phyloP scores from a whole-genome alignment of 225 moss, liverwort and hornwort species.

The Neckera pumila region DNA sequence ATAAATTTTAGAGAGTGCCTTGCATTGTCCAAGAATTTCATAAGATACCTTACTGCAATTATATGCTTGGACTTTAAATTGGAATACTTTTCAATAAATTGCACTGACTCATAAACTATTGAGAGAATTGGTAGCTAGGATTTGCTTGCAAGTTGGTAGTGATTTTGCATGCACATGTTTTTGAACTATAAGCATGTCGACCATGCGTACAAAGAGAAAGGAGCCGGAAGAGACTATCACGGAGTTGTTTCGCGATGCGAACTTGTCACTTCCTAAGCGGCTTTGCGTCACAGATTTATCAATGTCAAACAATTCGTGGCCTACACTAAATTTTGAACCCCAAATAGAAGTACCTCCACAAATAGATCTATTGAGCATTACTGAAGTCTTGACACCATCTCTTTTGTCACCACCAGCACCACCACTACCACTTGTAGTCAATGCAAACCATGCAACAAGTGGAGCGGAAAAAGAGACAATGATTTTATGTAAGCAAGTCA shows the following conservation, averaged over 20 bases:
- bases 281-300: slow-evolving; percentile 8
- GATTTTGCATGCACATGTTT: not conserved
- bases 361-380: not conserved
- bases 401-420: not conserved
- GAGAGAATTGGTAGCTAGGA: accelerated
- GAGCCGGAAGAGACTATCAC: slow-evolving; percentile 40
- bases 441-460: not conserved
- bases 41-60: not conserved
- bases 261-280: slow-evolving; percentile 40
- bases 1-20: not conserved
- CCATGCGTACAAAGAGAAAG: slow-evolving; percentile 38
- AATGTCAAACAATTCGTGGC: not conserved
- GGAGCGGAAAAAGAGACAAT: slow-evolving; percentile 44
- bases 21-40: not conserved
- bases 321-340: slow-evolving; percentile 3
- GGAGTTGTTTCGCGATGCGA: slow-evolving; percentile 48
- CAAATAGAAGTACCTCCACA: not conserved
- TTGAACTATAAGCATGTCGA: slow-evolving; percentile 25
- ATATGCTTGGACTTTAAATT: not conserved
- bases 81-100: not conserved
- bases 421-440: not conserved
- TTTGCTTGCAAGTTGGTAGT: not conserved
- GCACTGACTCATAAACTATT: not conserved
- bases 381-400: not conserved
- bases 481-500: slow-evolving; percentile 61